These are phyloP conservation scores for Phytopythium vexans DNA, from an alignment of 352 stramenopile genomes.

Conservation along the genomic window DNA sequence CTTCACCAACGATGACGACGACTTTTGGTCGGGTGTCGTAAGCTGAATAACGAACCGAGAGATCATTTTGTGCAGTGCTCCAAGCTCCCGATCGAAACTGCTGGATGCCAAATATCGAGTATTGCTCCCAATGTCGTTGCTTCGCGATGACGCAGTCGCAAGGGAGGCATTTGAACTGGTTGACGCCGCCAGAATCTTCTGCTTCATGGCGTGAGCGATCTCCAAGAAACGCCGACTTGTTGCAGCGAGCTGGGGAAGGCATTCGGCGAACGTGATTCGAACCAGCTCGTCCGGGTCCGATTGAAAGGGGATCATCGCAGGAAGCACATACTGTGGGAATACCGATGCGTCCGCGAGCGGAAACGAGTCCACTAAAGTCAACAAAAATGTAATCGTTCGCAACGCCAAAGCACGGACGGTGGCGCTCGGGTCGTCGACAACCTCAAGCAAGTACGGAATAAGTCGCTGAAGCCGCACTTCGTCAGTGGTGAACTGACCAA, in stretches of 20 bases:
- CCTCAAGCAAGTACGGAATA: conserved; percentile 90
- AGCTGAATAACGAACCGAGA: conserved; percentile 94
- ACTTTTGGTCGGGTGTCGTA: conserved; percentile 85
- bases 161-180: conserved; percentile 24
- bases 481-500: conserved; percentile 89
- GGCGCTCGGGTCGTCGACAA: conserved; percentile 91
- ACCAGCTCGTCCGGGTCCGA: conserved; percentile 92
- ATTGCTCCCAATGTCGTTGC: conserved; percentile 25
- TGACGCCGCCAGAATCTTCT: conserved; percentile 48
- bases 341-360: conserved; percentile 94
- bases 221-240: conserved; percentile 94
- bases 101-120: conserved; percentile 63
- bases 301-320: conserved; percentile 85
- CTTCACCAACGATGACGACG: conserved; percentile 92
- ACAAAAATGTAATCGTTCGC: conserved; percentile 86
- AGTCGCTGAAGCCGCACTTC: conserved; percentile 94
- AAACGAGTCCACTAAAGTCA: conserved; percentile 90
- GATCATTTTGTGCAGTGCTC: conserved; percentile 91
- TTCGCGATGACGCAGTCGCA: conserved; percentile 23
- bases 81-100: conserved; percentile 93
- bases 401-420: conserved; percentile 90
- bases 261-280: conserved; percentile 94
- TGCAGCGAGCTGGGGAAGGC: conserved; percentile 89
- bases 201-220: conserved; percentile 88
- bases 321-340: conserved; percentile 97